These are phyloP conservation scores for Myxozyma geophila DNA, from an alignment of 805 yeast species.

Conservation along the genomic window DNA sequence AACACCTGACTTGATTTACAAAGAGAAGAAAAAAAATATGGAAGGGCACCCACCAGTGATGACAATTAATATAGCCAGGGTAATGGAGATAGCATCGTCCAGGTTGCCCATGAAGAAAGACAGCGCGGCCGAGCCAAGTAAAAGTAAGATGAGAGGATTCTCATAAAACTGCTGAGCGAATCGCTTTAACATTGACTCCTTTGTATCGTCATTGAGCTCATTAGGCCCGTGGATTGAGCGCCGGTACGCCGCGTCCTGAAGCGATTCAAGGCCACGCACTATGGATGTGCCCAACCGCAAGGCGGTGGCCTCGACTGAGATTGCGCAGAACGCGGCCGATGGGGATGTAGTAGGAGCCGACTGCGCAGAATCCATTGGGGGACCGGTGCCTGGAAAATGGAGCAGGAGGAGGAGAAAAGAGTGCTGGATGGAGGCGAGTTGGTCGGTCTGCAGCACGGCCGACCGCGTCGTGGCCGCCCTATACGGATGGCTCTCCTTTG, in stretches of 20 bases:
- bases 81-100: conserved; percentile 93
- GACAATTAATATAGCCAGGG: conserved; percentile 89
- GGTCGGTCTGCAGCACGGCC: conserved; percentile 1
- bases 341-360: conserved; percentile 48
- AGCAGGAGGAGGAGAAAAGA: not conserved
- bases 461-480: not conserved
- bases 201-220: conserved; percentile 76
- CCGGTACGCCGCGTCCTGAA: conserved; percentile 73
- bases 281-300: conserved; percentile 65
- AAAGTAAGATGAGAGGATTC: conserved; percentile 85
- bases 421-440: not conserved
- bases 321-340: conserved; percentile 65
- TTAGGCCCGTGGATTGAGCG: conserved; percentile 79
- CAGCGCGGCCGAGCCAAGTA: conserved; percentile 87
- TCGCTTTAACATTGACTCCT: conserved; percentile 64
- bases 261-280: conserved; percentile 63
- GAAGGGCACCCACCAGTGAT: conserved; percentile 56
- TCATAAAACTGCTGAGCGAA: conserved; percentile 81
- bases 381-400: not conserved
- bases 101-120: conserved; percentile 93
- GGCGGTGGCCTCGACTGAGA: conserved; percentile 68
- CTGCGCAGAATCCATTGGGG: conserved; percentile 10
- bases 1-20: not conserved
- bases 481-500: not conserved
- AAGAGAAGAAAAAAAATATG: not conserved